A percentile compares a stretch with the other conserved stretches of the same genome.
phyloP scores from a whole-genome alignment of 2,329 filamentous ascomycete species.

The Penicillium sp. region DNA sequence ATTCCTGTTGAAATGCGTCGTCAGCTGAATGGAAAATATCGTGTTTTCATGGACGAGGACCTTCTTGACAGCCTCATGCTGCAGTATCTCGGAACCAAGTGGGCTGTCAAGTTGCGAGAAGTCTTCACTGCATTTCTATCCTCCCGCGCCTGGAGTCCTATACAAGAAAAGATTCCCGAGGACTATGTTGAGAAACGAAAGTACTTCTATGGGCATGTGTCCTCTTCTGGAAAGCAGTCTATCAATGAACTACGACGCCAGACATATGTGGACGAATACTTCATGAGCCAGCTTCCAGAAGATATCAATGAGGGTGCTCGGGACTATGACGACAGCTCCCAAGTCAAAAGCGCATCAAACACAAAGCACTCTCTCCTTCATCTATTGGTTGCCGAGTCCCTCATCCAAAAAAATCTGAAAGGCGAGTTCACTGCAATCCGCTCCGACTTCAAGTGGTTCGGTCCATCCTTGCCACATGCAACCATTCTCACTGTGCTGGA shows the following conservation, averaged over 20 bases:
- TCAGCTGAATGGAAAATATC: conserved; percentile 62
- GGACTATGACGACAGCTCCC: conserved; percentile 46
- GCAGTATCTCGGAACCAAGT: conserved; percentile 59
- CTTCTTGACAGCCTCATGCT: conserved; percentile 60
- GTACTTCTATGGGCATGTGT: conserved; percentile 46
- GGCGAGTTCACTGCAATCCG: conserved; percentile 59
- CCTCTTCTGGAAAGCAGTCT: conserved; percentile 6
- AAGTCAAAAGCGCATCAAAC: conserved; percentile 48
- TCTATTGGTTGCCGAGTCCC: conserved; percentile 59
- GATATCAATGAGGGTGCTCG: conserved; percentile 43
- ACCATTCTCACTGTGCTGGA: conserved; percentile 62
- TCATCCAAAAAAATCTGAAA: conserved; percentile 54
- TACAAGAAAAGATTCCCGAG: conserved; percentile 38
- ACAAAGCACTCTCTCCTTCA: conserved; percentile 64
- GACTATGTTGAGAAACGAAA: conserved; percentile 48
- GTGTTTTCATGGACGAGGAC: conserved; percentile 64
- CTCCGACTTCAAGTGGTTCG: conserved; percentile 64
- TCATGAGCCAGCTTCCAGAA: conserved; percentile 60
- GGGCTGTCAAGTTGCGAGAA: conserved; percentile 53
- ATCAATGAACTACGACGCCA: conserved; percentile 40
- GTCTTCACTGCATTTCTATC: conserved; percentile 43
- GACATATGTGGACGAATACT: conserved; percentile 53
- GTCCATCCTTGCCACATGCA: conserved; percentile 62
- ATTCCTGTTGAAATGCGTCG: conserved; percentile 56
- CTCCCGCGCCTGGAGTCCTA: conserved; percentile 48